phyloP scores from a whole-genome alignment of 352 stramenopile genomes.

The Phytophthora podocarpi region DNA sequence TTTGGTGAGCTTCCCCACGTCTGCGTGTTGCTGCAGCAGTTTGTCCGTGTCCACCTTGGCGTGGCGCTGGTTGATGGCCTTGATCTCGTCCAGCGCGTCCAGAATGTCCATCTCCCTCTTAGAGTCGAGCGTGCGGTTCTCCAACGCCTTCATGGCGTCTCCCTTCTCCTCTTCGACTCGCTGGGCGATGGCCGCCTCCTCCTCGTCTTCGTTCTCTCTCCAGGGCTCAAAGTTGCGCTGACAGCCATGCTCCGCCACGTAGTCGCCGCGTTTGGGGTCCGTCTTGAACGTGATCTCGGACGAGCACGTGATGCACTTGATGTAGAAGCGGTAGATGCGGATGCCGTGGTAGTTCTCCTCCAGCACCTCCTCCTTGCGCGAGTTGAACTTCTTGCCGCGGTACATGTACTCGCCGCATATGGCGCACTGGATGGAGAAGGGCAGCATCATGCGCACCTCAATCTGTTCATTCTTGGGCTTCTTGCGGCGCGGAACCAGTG shows the following conservation, averaged over 20 bases:
- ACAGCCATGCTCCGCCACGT: constrained; percentile 96
- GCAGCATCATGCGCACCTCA: constrained; percentile 99
- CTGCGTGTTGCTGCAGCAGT: constrained; percentile 62
- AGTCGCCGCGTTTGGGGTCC: constrained; percentile 98
- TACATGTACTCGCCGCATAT: constrained; percentile 99
- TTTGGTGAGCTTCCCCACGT: constrained; percentile 38
- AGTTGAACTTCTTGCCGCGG: constrained; percentile 99
- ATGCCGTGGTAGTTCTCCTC: constrained; percentile 97
- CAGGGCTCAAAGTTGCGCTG: constrained; percentile 98
- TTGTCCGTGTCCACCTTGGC: constrained; percentile 89
- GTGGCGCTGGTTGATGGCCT: constrained; percentile 96
- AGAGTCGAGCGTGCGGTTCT: constrained; percentile 98
- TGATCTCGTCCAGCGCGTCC: constrained; percentile 98
- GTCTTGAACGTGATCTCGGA: constrained; percentile 98
- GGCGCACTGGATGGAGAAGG: constrained; percentile 97
- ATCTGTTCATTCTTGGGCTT: constrained; percentile 96
- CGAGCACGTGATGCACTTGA: constrained; percentile 96
- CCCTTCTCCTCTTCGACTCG: constrained; percentile 93
- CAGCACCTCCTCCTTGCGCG: constrained; percentile 96
- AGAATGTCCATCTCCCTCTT: constrained; percentile 99
- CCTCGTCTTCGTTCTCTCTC: constrained; percentile 87
- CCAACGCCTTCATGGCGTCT: constrained; percentile 97
- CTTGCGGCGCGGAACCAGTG: constrained; percentile 93
- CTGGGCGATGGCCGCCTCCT: constrained; percentile 73
- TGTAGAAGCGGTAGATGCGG: constrained; percentile 97